Conservation (phyloP, 177 flowering plant genomes). For the Vitis hybrid region DNA sequence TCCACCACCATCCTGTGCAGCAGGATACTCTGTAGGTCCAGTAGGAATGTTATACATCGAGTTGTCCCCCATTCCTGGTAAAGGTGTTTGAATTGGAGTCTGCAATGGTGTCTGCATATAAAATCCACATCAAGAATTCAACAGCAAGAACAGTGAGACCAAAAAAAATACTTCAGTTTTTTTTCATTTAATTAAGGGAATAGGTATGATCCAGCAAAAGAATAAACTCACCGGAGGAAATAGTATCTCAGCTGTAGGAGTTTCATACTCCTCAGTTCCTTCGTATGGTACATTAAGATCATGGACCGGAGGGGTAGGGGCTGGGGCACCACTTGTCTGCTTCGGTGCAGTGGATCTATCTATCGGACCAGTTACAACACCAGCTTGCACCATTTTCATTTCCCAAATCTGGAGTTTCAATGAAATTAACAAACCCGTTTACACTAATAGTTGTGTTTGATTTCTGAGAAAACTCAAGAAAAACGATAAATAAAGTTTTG, state of each 20-base stretch:
- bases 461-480: no score
- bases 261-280: constrained; percentile 91
- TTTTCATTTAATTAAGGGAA: neutral
- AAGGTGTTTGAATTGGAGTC: constrained; percentile 56
- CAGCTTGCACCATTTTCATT: constrained; percentile 85
- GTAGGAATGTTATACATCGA: constrained; percentile 69
- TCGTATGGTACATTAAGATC: constrained; percentile 97
- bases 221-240: constrained; percentile 84
- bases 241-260: constrained; percentile 94
- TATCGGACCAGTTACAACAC: constrained; percentile 62
- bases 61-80: constrained; percentile 64
- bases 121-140: constrained; percentile 5
- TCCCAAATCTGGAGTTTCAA: constrained; percentile 71
- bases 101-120: constrained; percentile 57
- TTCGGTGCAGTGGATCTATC: constrained; percentile 58
- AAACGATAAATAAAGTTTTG: no score
- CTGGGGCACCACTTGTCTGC: constrained; percentile 39
- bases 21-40: constrained; percentile 63
- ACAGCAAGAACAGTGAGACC: neutral
- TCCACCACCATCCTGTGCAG: constrained; percentile 42
- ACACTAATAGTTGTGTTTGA: neutral
- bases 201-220: neutral
- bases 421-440: constrained; percentile 1
- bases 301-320: constrained; percentile 60
- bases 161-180: neutral